Conservation (phyloP, 2,329 filamentous ascomycete genomes). For the Xylariaceae sp. region DNA sequence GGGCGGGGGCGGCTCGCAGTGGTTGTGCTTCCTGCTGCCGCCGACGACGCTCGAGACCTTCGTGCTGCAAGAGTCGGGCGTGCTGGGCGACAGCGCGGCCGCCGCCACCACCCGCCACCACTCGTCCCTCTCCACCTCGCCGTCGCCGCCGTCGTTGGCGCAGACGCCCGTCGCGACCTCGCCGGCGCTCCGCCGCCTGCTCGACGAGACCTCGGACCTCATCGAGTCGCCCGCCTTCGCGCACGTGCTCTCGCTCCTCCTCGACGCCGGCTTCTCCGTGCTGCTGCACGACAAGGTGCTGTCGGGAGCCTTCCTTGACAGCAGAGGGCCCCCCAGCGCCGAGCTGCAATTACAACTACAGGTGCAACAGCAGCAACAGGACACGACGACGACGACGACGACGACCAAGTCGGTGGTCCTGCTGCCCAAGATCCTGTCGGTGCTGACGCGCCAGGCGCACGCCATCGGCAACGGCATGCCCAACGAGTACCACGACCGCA, state of each 20-base stretch:
- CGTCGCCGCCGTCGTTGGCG: slow-evolving; percentile 8
- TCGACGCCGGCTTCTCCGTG: slow-evolving; percentile 80
- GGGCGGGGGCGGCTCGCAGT: slow-evolving; percentile 44
- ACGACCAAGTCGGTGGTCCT: slow-evolving; percentile 39
- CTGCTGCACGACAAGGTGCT: slow-evolving; percentile 79
- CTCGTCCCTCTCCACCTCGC: slow-evolving; percentile 1
- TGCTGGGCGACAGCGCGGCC: slow-evolving; percentile 47
- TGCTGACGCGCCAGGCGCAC: slow-evolving; percentile 86
- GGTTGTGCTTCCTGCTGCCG: slow-evolving; percentile 80
- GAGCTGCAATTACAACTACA: too few relatives aligned
- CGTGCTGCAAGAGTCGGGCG: slow-evolving; percentile 80
- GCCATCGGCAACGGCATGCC: slow-evolving; percentile 72
- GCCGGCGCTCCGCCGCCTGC: slow-evolving; percentile 65
- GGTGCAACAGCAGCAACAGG: too few relatives aligned
- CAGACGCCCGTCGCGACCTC: slow-evolving; percentile 27
- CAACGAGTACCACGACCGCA: slow-evolving; percentile 63
- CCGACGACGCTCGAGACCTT: slow-evolving; percentile 69
- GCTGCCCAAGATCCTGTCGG: slow-evolving; percentile 81
- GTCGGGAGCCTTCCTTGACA: slow-evolving; percentile 59
- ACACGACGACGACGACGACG: slow-evolving; percentile 25
- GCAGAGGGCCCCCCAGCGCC: not conserved
- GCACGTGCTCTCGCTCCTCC: slow-evolving; percentile 75
- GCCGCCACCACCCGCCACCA: slow-evolving; percentile 21
- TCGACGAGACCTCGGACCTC: slow-evolving; percentile 93
- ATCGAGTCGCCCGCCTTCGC: slow-evolving; percentile 90